A percentile compares a stretch with the other conserved stretches of the same genome.
These are phyloP conservation scores for Yamadazyma triangularis DNA, from an alignment of 1,139 yeast species.

Conservation along the genomic window DNA sequence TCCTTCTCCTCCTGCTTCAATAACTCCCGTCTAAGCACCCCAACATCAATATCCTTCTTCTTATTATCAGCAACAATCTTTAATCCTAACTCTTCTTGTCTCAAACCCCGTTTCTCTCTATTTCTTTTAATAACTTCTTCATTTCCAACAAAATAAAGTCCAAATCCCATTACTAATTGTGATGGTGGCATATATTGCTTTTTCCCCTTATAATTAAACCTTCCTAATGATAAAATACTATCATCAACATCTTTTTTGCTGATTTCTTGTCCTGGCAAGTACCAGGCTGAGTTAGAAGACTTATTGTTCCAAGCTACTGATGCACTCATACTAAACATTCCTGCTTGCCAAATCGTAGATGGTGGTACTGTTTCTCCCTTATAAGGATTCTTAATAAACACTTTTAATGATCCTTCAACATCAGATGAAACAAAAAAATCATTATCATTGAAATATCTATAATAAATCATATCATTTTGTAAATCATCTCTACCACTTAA, in stretches of 20 bases:
- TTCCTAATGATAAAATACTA: conserved; percentile 60
- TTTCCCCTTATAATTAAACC: conserved; percentile 51
- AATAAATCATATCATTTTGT: conserved; percentile 83
- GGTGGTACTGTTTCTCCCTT: conserved; percentile 68
- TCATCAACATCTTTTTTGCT: conserved; percentile 68
- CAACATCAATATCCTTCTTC: conserved; percentile 27
- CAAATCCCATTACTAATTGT: conserved; percentile 87
- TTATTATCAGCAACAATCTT: conserved; percentile 35
- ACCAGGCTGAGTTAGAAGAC: conserved; percentile 80
- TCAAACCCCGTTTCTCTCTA: conserved; percentile 27
- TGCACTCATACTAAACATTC: conserved; percentile 74
- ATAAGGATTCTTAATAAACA: conserved; percentile 74
- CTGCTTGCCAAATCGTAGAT: conserved; percentile 84
- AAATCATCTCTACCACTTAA: conserved; percentile 79
- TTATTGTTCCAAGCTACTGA: conserved; percentile 90
- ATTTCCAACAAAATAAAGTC: conserved; percentile 69
- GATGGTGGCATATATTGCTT: conserved; percentile 74
- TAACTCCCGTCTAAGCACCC: conserved; percentile 10
- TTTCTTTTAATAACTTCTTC: conserved; percentile 46
- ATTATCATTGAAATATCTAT: conserved; percentile 67
- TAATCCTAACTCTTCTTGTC: conserved; percentile 46
- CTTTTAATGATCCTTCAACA: conserved; percentile 67
- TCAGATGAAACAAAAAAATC: conserved; percentile 78
- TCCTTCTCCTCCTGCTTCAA: conserved; percentile 11
- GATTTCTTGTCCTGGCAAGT: conserved; percentile 60